Conservation (phyloP, 2,329 filamentous ascomycete genomes). For the Trichoderma sp. region DNA sequence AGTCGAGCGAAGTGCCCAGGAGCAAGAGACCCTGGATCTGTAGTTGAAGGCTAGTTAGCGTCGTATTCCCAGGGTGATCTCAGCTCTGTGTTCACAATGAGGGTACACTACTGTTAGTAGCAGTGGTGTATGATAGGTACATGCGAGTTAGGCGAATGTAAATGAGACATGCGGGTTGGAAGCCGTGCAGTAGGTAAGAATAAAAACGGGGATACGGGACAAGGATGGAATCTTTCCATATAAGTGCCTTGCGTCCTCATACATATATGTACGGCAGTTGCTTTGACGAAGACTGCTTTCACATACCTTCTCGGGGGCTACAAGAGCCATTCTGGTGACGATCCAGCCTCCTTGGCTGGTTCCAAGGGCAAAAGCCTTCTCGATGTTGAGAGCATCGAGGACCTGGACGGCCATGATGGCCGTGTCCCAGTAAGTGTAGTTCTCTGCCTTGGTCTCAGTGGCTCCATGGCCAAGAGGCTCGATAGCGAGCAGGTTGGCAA, state of each 20-base stretch:
- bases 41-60: neutral
- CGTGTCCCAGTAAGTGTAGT: slow-evolving; percentile 56
- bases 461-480: slow-evolving; percentile 53
- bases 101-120: neutral
- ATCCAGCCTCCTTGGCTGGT: slow-evolving; percentile 55
- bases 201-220: neutral
- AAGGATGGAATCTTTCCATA: neutral
- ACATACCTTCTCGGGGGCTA: slow-evolving; percentile 47
- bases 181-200: neutral
- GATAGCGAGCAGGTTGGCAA: slow-evolving; percentile 49
- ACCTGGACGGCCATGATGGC: slow-evolving; percentile 55
- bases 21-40: slow-evolving; percentile 48
- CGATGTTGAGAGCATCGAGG: slow-evolving; percentile 47
- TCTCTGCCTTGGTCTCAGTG: slow-evolving; percentile 41
- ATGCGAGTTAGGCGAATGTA: neutral
- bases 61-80: neutral
- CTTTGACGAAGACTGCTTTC: neutral
- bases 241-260: neutral
- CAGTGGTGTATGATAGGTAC: neutral
- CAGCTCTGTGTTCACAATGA: neutral
- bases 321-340: slow-evolving; percentile 47
- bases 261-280: neutral
- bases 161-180: slow-evolving; percentile 7
- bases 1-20: slow-evolving; percentile 53
- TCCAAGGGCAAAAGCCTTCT: slow-evolving; percentile 49